Conservation (phyloP, 2,329 filamentous ascomycete genomes). For the Claviceps fusiformis region DNA sequence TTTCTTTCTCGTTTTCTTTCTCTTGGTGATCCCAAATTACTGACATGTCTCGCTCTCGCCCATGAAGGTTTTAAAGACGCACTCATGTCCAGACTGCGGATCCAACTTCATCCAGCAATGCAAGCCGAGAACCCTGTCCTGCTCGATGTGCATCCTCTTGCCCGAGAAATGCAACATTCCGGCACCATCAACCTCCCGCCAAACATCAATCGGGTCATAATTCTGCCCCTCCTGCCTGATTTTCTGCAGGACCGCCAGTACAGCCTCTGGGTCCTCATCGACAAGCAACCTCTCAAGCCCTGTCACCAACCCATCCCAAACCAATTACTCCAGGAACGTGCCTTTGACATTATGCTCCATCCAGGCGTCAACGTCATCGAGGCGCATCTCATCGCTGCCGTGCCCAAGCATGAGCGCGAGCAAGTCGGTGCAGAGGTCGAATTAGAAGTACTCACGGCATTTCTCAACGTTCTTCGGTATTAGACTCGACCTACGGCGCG, state of each 20-base stretch:
- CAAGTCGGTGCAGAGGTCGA: conserved; percentile 52
- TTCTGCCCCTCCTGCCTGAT: conserved; percentile 52
- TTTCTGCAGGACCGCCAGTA: conserved; percentile 55
- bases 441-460: conserved; percentile 65
- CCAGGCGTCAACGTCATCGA: conserved; percentile 67
- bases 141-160: conserved; percentile 51
- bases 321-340: conserved; percentile 45
- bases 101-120: conserved; percentile 56
- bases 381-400: conserved; percentile 61
- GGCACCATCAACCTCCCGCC: conserved; percentile 57
- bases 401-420: conserved; percentile 44
- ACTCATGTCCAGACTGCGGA: conserved; percentile 50
- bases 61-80: conserved; percentile 47
- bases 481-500: not conserved
- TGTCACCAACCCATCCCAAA: conserved; percentile 35
- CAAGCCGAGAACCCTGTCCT: conserved; percentile 47
- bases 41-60: not conserved
- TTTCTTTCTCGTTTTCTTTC: not conserved
- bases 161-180: conserved; percentile 55
- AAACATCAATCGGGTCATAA: conserved; percentile 56
- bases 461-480: conserved; percentile 50
- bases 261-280: conserved; percentile 61
- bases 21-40: not conserved
- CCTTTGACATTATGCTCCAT: conserved; percentile 61
- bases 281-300: conserved; percentile 47